Conservation (phyloP, 768 basidiomycete genomes). For the Trametes cinnabarina region DNA sequence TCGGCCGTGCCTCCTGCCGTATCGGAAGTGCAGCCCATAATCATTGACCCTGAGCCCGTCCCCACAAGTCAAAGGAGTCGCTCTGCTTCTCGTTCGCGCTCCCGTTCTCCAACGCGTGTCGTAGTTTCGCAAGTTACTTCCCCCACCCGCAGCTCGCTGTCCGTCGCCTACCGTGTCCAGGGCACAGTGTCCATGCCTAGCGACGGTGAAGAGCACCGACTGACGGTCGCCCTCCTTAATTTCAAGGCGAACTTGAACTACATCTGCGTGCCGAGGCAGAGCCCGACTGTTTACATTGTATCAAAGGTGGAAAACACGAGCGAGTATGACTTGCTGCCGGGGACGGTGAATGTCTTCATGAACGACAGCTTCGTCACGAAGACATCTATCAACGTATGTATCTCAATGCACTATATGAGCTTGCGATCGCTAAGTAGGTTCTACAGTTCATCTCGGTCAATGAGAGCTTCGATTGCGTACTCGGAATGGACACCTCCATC, state of each 20-base stretch:
- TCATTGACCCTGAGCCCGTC: too few relatives aligned
- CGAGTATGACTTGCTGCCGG: constrained; percentile 54
- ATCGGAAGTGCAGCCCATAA: too few relatives aligned
- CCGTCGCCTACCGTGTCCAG: constrained; percentile 51
- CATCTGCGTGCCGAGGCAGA: constrained; percentile 49
- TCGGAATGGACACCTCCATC: constrained; percentile 40
- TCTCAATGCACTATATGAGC: background rate
- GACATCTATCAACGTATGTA: constrained; percentile 43
- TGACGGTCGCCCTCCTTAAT: constrained; percentile 47
- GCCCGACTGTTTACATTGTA: constrained; percentile 45
- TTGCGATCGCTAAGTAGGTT: background rate
- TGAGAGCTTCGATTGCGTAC: constrained; percentile 54
- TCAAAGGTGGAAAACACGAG: constrained; percentile 56
- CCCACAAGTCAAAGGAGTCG: too few relatives aligned
- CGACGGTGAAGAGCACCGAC: constrained; percentile 54
- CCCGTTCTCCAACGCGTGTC: background rate
- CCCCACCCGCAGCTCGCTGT: constrained; percentile 46
- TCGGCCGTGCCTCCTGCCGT: too few relatives aligned
- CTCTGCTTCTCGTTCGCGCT: background rate
- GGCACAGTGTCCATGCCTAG: constrained; percentile 51
- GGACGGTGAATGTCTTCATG: constrained; percentile 52
- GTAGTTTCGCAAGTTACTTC: background rate
- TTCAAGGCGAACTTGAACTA: constrained; percentile 47
- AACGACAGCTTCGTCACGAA: constrained; percentile 59
- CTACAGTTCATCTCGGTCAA: constrained; percentile 40